phyloP scores from a whole-genome alignment of 257 asterid genomes.

The Solanum habrochaites region DNA sequence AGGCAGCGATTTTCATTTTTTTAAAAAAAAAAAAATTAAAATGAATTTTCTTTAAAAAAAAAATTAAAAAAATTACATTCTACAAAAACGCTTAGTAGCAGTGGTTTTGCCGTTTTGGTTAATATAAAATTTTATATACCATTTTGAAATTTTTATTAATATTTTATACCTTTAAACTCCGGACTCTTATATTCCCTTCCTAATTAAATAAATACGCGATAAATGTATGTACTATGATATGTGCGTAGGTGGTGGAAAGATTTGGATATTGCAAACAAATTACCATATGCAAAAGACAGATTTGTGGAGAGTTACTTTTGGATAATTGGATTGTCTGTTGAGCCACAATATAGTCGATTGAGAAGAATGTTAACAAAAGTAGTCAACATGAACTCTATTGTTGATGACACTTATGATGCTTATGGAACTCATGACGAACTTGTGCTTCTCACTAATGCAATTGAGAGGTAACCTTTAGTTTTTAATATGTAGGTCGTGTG shows the following conservation, averaged over 20 bases:
- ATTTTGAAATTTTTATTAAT: no score
- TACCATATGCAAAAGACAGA: slow-evolving; percentile 20
- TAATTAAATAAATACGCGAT: neutral
- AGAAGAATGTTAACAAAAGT: slow-evolving; percentile 8
- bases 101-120: no score
- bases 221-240: neutral
- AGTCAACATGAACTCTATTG: neutral
- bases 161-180: no score
- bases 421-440: neutral
- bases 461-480: neutral
- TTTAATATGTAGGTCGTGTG: neutral
- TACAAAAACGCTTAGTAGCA: no score
- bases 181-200: neutral
- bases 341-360: slow-evolving; percentile 10
- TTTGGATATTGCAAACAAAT: slow-evolving; percentile 3
- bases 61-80: no score
- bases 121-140: no score
- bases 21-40: no score
- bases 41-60: no score
- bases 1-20: no score
- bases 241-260: slow-evolving; percentile 22
- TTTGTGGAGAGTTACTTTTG: slow-evolving; percentile 24
- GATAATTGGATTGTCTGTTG: slow-evolving; percentile 12
- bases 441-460: neutral
- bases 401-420: neutral